Base-by-base conservation (phyloP, 306 rosid genomes). In the Arachis stenosperma region DNA sequence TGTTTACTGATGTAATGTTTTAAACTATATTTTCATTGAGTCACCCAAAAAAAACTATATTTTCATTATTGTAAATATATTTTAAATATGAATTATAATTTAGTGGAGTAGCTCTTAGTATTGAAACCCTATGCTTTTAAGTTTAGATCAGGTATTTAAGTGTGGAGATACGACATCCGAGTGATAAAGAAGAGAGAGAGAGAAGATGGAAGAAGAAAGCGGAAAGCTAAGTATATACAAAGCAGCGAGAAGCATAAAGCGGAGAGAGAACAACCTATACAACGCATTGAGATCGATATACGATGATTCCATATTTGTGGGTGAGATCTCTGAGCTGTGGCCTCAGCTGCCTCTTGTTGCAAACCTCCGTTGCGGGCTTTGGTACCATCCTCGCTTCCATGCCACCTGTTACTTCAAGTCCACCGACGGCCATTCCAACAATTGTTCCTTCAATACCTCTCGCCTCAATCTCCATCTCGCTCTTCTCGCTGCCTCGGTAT, bases 371-470 rank as follows among this genome's bases (percentile, higher is more conserved):
- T 94, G 96, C 41, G 97, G 96, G 9, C 89, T 89, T 59, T 94
- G 98, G 98, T 94, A 94, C 13, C 89, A 85, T 4, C 63, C 86
- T 42, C 76, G 57, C 7, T 91, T 94, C 77, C 88, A 89, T 62
- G 80, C 91, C 42, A 79, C 87, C n/a, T 94, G 96, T 75, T 94
- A 94, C 82, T 94, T 94, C 85, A 91, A 94, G 60, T 94, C 97
- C 85, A 91, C 98, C 57, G 97, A 94, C 54, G 98, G 97, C 81
- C 97, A 94, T 87, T 85, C 75, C 86, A 89, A 94, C 67, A 94
- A 91, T 27, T 88, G 92, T 62, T 89, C 97, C 75, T 91, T 94
- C 90, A 86, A 40, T 70, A 91, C 92, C 33, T 83, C 97, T 15
- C 93, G 97, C 75, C 98, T 94, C 83, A 94, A 91, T 40, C 89